phyloP scores from a whole-genome alignment of 805 yeast species.

The Komagataella populi region DNA sequence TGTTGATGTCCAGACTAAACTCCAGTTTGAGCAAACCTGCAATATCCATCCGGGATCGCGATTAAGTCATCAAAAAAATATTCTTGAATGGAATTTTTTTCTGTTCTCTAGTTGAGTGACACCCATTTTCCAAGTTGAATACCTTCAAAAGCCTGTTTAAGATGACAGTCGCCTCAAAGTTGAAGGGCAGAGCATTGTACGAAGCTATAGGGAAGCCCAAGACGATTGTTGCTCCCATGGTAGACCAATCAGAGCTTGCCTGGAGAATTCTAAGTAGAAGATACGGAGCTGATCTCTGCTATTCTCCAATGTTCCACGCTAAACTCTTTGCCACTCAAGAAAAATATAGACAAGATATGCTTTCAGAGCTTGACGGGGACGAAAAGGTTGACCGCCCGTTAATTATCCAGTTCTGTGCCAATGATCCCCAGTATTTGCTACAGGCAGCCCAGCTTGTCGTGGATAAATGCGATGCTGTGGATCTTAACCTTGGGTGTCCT shows the following conservation, averaged over 20 bases:
- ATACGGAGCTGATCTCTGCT: slow-evolving; percentile 89
- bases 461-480: slow-evolving; percentile 88
- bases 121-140: background rate
- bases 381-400: slow-evolving; percentile 63
- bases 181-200: slow-evolving; percentile 56
- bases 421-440: slow-evolving; percentile 75
- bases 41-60: background rate
- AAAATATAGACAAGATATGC: slow-evolving; percentile 67
- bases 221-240: slow-evolving; percentile 96
- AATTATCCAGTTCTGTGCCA: slow-evolving; percentile 92
- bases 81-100: too few relatives aligned
- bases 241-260: slow-evolving; percentile 90
- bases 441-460: slow-evolving; percentile 73
- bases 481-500: slow-evolving; percentile 92
- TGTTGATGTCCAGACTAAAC: background rate
- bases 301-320: slow-evolving; percentile 96
- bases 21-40: background rate
- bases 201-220: slow-evolving; percentile 61
- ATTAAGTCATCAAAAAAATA: too few relatives aligned
- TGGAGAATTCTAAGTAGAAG: slow-evolving; percentile 82
- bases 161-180: slow-evolving; percentile 1
- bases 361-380: slow-evolving; percentile 66
- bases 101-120: background rate
- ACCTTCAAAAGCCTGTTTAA: background rate
- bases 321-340: slow-evolving; percentile 74